A percentile compares a stretch with the other conserved stretches of the same genome.
Evolutionary conservation across 768 basidiomycete species (phyloP).

Genomic region (Suillus lakei): DNA sequence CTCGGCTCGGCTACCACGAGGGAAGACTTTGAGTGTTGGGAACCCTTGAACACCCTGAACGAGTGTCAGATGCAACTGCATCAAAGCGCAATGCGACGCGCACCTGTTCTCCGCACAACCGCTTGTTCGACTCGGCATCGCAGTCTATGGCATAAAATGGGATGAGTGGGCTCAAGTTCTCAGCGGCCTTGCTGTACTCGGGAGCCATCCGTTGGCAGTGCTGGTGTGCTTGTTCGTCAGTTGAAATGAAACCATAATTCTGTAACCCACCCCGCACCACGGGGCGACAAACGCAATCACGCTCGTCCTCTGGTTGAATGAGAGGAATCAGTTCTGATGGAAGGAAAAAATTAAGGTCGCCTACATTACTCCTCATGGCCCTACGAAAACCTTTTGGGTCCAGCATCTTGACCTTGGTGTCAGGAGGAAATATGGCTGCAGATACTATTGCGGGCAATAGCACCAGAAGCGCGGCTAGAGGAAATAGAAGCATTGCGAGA

Average conservation of each 20-base stretch:
- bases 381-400: conserved; percentile 72
- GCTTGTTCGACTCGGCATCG: conserved; percentile 80
- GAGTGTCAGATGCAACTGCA: background rate
- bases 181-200: conserved; percentile 83
- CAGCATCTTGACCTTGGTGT: conserved; percentile 72
- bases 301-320: conserved; percentile 59
- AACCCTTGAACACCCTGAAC: conserved; percentile 81
- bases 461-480: conserved; percentile 22
- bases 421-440: conserved; percentile 52
- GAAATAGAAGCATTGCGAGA: conserved; percentile 27
- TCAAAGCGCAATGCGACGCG: conserved; percentile 11
- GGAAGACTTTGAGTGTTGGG: conserved; percentile 93
- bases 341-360: conserved; percentile 29
- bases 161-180: conserved; percentile 77
- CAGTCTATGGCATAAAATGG: conserved; percentile 95
- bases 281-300: conserved; percentile 94
- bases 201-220: conserved; percentile 89
- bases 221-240: conserved; percentile 38
- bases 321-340: conserved; percentile 2
- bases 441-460: conserved; percentile 42
- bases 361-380: conserved; percentile 76
- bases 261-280: conserved; percentile 79
- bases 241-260: background rate
- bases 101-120: conserved; percentile 80
- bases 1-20: conserved; percentile 66